These are phyloP conservation scores for Xylariaceae sp. DNA, from an alignment of 2,329 filamentous ascomycete genomes.

Conservation along the genomic window DNA sequence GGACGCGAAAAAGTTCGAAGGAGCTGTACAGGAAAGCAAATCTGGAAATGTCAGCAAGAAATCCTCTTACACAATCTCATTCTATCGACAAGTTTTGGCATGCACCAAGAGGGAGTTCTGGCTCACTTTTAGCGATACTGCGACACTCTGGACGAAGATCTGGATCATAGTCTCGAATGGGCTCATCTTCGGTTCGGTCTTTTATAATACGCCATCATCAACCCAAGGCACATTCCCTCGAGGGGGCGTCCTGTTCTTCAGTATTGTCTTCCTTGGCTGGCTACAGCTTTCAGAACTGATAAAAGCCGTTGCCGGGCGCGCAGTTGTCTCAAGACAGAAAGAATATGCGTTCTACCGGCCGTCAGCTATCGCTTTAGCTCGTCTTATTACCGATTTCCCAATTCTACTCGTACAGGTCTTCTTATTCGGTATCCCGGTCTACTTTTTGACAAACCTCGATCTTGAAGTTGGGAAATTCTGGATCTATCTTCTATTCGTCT, in stretches of 20 bases:
- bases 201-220: slow-evolving; percentile 60
- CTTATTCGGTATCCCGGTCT: slow-evolving; percentile 67
- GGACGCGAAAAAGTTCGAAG: slow-evolving; percentile 62
- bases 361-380: slow-evolving; percentile 53
- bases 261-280: slow-evolving; percentile 54
- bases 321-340: slow-evolving; percentile 49
- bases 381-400: slow-evolving; percentile 56
- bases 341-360: slow-evolving; percentile 52
- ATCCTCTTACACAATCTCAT: slow-evolving; percentile 73
- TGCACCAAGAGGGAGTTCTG: slow-evolving; percentile 72
- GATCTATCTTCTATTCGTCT: slow-evolving; percentile 58
- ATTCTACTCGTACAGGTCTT: slow-evolving; percentile 61
- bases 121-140: slow-evolving; percentile 71
- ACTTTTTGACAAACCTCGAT: slow-evolving; percentile 72
- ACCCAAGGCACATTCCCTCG: slow-evolving; percentile 61
- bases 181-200: slow-evolving; percentile 74
- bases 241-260: slow-evolving; percentile 47
- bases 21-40: slow-evolving; percentile 62
- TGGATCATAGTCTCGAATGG: slow-evolving; percentile 72
- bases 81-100: slow-evolving; percentile 65
- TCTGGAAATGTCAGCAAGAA: slow-evolving; percentile 65
- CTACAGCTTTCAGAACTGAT: slow-evolving; percentile 75
- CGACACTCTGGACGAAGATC: slow-evolving; percentile 71
- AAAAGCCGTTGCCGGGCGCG: slow-evolving; percentile 68
- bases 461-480: slow-evolving; percentile 64